Conservation (phyloP, 352 stramenopile species). For the Phytophthora ramorum region DNA sequence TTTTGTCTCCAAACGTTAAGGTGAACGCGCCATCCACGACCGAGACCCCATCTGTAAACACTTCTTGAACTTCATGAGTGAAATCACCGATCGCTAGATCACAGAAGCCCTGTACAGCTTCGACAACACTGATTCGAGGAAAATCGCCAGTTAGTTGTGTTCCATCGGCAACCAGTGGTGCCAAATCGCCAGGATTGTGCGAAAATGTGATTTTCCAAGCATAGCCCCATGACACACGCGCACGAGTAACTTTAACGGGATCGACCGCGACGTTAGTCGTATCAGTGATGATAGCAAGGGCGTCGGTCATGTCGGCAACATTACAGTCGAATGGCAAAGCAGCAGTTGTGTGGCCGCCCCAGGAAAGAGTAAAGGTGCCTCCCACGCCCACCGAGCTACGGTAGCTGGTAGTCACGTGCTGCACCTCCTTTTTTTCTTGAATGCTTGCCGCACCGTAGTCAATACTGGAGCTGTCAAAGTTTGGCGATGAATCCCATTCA, state of each 20-base stretch:
- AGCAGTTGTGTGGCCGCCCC: conserved; percentile 83
- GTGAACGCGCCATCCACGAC: conserved; percentile 83
- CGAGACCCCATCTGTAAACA: too few species aligned
- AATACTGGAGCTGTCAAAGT: conserved; percentile 82
- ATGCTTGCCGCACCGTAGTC: conserved; percentile 90
- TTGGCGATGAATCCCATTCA: conserved; percentile 89
- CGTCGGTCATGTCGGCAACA: conserved; percentile 70
- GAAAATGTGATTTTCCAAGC: conserved; percentile 94
- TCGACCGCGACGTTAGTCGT: conserved; percentile 75
- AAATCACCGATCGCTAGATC: conserved; percentile 91
- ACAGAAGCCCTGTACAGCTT: conserved; percentile 45
- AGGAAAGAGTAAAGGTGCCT: conserved; percentile 94
- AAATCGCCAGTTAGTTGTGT: conserved; percentile 90
- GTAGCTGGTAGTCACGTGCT: conserved; percentile 83
- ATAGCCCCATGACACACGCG: conserved; percentile 82
- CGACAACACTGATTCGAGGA: conserved; percentile 78
- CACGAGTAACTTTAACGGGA: conserved; percentile 78
- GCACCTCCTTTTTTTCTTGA: conserved; percentile 90
- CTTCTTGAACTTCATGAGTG: conserved; percentile 83
- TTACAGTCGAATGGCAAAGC: conserved; percentile 77
- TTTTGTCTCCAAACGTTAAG: conserved; percentile 91
- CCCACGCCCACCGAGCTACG: conserved; percentile 65
- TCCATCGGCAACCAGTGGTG: conserved; percentile 82
- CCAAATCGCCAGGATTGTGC: conserved; percentile 89
- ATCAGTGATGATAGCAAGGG: conserved; percentile 82